These are phyloP conservation scores for Acanthamoeba royreba DNA, from an alignment of 208 protist species.

Conservation along the genomic window DNA sequence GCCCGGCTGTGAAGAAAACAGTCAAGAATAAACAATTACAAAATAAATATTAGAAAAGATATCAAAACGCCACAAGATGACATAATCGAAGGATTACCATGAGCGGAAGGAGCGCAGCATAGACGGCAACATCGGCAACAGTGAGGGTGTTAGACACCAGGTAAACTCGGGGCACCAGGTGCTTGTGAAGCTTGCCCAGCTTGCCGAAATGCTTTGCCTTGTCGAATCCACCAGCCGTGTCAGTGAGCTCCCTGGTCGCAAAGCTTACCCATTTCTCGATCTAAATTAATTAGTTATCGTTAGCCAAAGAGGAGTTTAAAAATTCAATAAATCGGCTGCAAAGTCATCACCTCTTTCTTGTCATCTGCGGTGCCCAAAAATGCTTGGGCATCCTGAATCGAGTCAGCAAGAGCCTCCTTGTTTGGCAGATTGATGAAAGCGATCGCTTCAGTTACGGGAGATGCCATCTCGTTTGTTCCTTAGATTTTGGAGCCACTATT, in stretches of 20 bases:
- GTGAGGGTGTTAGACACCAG: slow-evolving; percentile 13
- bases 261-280: slow-evolving; percentile 43
- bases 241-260: neutral
- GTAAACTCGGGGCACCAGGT: slow-evolving; percentile 1
- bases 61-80: neutral
- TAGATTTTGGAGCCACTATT: neutral
- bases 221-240: neutral
- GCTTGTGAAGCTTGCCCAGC: slow-evolving; percentile 29
- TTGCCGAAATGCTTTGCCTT: neutral
- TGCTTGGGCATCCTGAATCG: neutral
- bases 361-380: neutral
- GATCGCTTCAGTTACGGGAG: neutral
- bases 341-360: slow-evolving; percentile 5
- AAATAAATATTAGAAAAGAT: neutral
- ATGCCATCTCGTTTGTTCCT: neutral
- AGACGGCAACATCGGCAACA: slow-evolving; percentile 27
- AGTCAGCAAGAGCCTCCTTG: neutral
- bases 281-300: too few relatives aligned
- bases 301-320: neutral
- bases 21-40: neutral
- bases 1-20: neutral
- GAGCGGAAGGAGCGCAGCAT: slow-evolving; percentile 6
- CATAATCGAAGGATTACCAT: neutral
- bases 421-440: neutral
- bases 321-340: neutral